phyloP scores from a whole-genome alignment of 1,284 basidiomycete species.

The Jaminaea rosea region DNA sequence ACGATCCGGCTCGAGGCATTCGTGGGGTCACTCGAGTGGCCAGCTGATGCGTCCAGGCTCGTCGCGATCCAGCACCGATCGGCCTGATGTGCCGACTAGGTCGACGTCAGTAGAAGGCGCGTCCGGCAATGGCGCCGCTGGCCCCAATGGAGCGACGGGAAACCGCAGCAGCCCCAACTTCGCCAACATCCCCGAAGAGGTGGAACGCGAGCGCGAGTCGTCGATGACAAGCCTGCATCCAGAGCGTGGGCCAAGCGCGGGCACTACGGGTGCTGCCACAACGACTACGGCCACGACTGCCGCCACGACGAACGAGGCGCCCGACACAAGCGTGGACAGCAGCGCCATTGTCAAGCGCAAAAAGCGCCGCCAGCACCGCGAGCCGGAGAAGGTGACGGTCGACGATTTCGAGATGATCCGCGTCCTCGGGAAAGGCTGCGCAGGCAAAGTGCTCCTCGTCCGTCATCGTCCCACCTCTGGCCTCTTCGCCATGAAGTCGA shows the following conservation, averaged over 20 bases:
- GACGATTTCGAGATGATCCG: conserved; percentile 93
- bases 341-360: conserved; percentile 14
- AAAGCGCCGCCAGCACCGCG: conserved; percentile 23
- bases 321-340: not conserved
- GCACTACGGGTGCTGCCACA: conserved; percentile 10
- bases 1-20: conserved; percentile 4
- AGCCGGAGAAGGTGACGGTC: conserved; percentile 49
- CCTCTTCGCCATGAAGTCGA: conserved; percentile 86
- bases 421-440: conserved; percentile 89
- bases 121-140: no score
- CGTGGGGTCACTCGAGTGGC: not conserved
- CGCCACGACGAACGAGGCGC: not conserved
- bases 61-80: not conserved
- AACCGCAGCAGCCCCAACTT: conserved; percentile 16
- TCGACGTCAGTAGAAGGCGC: conserved; percentile 15
- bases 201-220: conserved; percentile 10
- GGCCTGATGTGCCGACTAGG: conserved; percentile 8
- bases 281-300: not conserved
- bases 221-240: conserved; percentile 4
- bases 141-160: no score
- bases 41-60: not conserved
- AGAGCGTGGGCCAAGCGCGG: conserved; percentile 2
- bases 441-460: conserved; percentile 65
- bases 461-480: conserved; percentile 52
- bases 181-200: conserved; percentile 32